A percentile compares a stretch with the other conserved stretches of the same genome.
Evolutionary conservation across 148 eudicot genomes (phyloP).

Genomic region (Mesembryanthemum crystallinum): DNA sequence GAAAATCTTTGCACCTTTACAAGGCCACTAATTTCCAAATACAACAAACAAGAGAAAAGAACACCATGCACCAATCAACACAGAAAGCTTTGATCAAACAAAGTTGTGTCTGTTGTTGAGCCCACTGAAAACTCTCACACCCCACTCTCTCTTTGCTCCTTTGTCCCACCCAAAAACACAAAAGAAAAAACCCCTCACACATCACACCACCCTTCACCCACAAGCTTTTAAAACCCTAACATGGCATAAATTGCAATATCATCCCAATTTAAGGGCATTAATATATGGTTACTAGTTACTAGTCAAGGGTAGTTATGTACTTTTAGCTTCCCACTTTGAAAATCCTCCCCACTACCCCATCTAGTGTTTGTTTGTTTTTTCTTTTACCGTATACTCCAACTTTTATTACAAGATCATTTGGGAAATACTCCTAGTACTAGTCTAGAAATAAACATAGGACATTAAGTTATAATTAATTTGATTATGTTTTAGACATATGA

Average conservation of each 20-base stretch:
- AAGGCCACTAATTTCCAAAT: constrained; percentile 26
- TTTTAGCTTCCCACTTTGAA: too few relatives aligned
- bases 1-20: constrained; percentile 23
- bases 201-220: constrained; percentile 10
- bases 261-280: neutral
- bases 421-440: too few relatives aligned
- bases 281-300: too few relatives aligned
- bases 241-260: neutral
- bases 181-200: neutral
- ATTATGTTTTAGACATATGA: too few relatives aligned
- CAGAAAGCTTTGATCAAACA: constrained; percentile 37
- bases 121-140: constrained; percentile 23
- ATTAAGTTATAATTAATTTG: too few relatives aligned
- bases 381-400: too few relatives aligned
- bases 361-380: too few relatives aligned
- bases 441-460: too few relatives aligned
- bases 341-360: too few relatives aligned
- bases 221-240: constrained; percentile 3
- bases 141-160: constrained; percentile 5
- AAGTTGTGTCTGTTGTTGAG: constrained; percentile 40
- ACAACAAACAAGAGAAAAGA: constrained; percentile 8
- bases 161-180: constrained; percentile 13
- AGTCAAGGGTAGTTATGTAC: too few relatives aligned
- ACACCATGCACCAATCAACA: constrained; percentile 26
- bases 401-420: too few relatives aligned